Evolutionary conservation across 495 filamentous ascomycete species (phyloP), one percentile per base, ranked within the genome.

Genomic region (Neurospora africana): DNA sequence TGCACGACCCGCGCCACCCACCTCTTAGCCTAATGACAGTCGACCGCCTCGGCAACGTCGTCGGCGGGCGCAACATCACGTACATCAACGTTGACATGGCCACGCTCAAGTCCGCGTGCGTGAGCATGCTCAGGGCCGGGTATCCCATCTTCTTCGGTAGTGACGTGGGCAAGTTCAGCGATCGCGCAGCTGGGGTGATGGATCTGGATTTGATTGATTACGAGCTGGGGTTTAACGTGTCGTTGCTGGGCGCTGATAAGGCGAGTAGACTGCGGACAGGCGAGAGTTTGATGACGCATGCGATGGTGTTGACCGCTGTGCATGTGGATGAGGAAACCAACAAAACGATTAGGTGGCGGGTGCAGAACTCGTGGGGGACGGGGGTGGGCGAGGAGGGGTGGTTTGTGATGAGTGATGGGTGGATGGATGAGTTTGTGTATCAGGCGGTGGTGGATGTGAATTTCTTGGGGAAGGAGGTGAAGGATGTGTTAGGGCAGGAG

Each of bases 301-400:
- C 93, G 0, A 97, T 97, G 93, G 92, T 95, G 3, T 81, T 97
- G 65, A 96, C 92, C 4, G 93, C 86, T 0, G 93, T 96, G 67
- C 92, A 96, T 78, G 73, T 96, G 10, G 86, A 89, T 70, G 80
- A 82, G 69, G 81, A 79, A n/a, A 84, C 88, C 41, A 89, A 87
- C 0, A 84, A 87, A 76, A 83, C 89, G 2, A 87, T 91, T 5
- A 83, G 92, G 69, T 96, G 93, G 93, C 81, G 92, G 37, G 92
- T 97, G 67, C 91, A 97, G 84, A 97, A 97, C 75, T 88, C 85
- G 11, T 97, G 93, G 93, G 92, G 92, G 13, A 83, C 86, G 35
- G 79, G 70, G 0, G 86, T 84, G 0, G 93, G 93, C 0, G 85
- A 87, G 21, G 87, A 93, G 53, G 93, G 93, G 0, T 96, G 91